These are phyloP conservation scores for Cyclocybe aegerita DNA, from an alignment of 768 basidiomycete species.

Conservation along the genomic window DNA sequence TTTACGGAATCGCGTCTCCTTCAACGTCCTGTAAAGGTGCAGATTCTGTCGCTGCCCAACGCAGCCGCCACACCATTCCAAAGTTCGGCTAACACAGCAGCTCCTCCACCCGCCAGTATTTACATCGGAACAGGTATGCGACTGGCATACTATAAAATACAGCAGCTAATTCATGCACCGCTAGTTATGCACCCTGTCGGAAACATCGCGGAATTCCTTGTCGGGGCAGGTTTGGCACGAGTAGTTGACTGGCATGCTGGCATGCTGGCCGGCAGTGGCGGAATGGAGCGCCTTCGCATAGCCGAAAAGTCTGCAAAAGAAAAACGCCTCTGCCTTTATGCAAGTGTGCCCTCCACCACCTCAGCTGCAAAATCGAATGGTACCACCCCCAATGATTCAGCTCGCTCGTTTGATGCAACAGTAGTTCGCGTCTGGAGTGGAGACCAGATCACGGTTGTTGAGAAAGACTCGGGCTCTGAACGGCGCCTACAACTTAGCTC, in stretches of 20 bases:
- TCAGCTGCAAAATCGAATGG: slow-evolving; percentile 47
- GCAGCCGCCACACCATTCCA: slow-evolving; percentile 83
- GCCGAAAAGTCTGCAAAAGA: slow-evolving; percentile 84
- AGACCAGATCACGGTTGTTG: slow-evolving; percentile 83
- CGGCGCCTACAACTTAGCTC: slow-evolving; percentile 86
- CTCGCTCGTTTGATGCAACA: slow-evolving; percentile 71
- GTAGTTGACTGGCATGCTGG: slow-evolving; percentile 98
- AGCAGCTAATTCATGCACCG: not conserved
- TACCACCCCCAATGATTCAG: slow-evolving; percentile 38
- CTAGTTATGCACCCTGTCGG: slow-evolving; percentile 88
- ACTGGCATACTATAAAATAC: not conserved
- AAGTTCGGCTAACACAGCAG: slow-evolving; percentile 45
- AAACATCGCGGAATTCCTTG: slow-evolving; percentile 89
- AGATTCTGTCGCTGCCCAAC: slow-evolving; percentile 78
- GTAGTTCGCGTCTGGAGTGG: slow-evolving; percentile 91
- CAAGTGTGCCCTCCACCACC: slow-evolving; percentile 40
- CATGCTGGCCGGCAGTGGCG: slow-evolving; percentile 80
- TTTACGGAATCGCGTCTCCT: slow-evolving; percentile 90
- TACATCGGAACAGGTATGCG: slow-evolving; percentile 83
- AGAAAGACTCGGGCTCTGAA: slow-evolving; percentile 74
- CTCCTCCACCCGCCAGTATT: slow-evolving; percentile 71
- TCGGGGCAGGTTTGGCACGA: slow-evolving; percentile 82
- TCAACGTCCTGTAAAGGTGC: slow-evolving; percentile 74
- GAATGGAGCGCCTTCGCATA: slow-evolving; percentile 83
- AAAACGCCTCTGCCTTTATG: slow-evolving; percentile 69